Conservation (phyloP, 2,329 filamentous ascomycete species). For the Penicillium rolfsii region DNA sequence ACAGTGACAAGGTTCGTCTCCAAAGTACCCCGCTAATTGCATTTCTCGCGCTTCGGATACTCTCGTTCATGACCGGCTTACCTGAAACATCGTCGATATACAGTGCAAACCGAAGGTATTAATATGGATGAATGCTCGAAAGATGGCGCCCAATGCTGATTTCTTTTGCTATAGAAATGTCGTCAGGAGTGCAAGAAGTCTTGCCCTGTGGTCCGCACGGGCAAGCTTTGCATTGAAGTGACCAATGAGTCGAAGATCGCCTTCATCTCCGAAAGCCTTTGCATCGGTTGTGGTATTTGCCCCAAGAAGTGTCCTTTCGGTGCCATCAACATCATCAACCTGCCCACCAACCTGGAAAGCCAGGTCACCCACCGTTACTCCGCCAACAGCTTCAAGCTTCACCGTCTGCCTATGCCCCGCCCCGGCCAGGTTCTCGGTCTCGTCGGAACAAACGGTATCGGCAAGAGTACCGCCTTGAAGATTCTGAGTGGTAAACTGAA, state of each 20-base stretch:
- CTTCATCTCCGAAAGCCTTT: conserved; percentile 95
- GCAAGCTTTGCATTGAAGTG: conserved; percentile 98
- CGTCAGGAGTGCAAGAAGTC: conserved; percentile 99
- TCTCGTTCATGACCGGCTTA: conserved; percentile 41
- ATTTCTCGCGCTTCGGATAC: conserved; percentile 43
- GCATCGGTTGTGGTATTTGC: conserved; percentile 99
- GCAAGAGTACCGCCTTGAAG: conserved; percentile 99
- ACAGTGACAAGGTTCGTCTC: conserved; percentile 82
- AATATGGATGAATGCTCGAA: not conserved
- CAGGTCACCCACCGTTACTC: conserved; percentile 98
- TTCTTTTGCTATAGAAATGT: conserved; percentile 73
- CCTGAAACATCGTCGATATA: conserved; percentile 39
- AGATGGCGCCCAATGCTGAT: not conserved
- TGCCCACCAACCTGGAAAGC: conserved; percentile 98
- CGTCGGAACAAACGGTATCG: conserved; percentile 99
- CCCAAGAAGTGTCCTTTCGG: conserved; percentile 99
- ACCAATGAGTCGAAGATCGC: conserved; percentile 85
- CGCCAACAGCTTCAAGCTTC: conserved; percentile 99
- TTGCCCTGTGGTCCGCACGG: conserved; percentile 94
- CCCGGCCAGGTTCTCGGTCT: conserved; percentile 94
- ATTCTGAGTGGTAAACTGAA: conserved; percentile 98
- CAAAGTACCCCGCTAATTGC: conserved; percentile 35
- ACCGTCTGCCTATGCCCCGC: conserved; percentile 91
- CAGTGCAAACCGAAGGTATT: conserved; percentile 86
- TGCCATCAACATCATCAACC: conserved; percentile 99